phyloP scores from a whole-genome alignment of 805 yeast genomes.

The Millerozyma miso region DNA sequence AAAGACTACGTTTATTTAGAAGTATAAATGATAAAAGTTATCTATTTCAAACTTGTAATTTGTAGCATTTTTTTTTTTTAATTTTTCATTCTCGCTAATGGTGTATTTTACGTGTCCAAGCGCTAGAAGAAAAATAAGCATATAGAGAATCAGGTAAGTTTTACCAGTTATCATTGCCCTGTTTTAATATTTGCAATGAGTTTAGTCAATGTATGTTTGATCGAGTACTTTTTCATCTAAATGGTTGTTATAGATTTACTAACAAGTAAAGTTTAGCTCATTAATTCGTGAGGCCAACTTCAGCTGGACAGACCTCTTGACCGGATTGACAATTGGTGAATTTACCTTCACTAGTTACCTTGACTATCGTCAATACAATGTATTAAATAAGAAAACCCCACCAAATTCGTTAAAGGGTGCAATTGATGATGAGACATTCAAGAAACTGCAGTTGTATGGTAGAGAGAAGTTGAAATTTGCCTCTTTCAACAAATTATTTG shows the following conservation, averaged over 20 bases:
- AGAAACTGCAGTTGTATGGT: constrained; percentile 73
- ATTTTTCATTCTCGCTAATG: no score
- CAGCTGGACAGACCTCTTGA: constrained; percentile 75
- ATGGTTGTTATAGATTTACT: constrained; percentile 14
- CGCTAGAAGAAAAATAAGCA: no score
- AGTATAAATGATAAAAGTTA: constrained; percentile 1
- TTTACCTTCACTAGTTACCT: constrained; percentile 72
- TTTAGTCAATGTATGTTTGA: neutral
- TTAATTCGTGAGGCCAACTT: constrained; percentile 63
- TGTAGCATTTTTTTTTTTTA: no score
- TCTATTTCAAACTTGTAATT: neutral
- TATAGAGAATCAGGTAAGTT: neutral
- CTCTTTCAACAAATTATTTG: constrained; percentile 48
- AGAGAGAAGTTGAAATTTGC: constrained; percentile 73
- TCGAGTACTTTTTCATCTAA: neutral
- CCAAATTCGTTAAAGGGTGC: constrained; percentile 69
- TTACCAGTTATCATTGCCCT: constrained; percentile 1
- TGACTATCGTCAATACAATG: constrained; percentile 71
- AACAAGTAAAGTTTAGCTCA: constrained; percentile 39
- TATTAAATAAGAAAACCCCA: constrained; percentile 48
- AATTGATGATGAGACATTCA: constrained; percentile 68
- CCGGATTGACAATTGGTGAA: constrained; percentile 72
- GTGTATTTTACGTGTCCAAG: neutral
- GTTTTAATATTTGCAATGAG: constrained; percentile 1
- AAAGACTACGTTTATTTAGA: constrained; percentile 10